A percentile compares a stretch with the other conserved stretches of the same genome.
phyloP scores from a whole-genome alignment of 2,329 filamentous ascomycete species.

The Fusarium sp. region DNA sequence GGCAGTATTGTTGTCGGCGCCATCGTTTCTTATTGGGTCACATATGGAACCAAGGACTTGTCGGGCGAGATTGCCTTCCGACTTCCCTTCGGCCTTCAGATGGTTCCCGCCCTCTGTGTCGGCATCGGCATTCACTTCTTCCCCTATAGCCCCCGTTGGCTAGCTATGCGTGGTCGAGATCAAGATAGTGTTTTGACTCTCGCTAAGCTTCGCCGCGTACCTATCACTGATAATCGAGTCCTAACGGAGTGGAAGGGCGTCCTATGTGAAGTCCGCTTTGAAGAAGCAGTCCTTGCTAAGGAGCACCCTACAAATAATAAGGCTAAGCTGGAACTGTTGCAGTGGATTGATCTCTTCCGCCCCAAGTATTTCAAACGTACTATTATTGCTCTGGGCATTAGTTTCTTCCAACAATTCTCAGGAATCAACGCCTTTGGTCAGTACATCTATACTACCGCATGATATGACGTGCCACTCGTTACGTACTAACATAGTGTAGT shows the following conservation, averaged over 20 bases:
- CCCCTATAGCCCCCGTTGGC: slow-evolving; percentile 63
- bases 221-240: slow-evolving; percentile 59
- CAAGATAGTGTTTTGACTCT: slow-evolving; percentile 58
- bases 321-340: slow-evolving; percentile 60
- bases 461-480: too few relatives aligned
- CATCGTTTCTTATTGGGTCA: slow-evolving; percentile 67
- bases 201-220: slow-evolving; percentile 58
- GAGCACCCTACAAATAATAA: slow-evolving; percentile 45
- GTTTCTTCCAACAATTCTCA: neutral
- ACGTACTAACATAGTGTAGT: neutral
- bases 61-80: slow-evolving; percentile 60
- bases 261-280: slow-evolving; percentile 63
- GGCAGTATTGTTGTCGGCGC: slow-evolving; percentile 55
- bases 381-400: slow-evolving; percentile 13
- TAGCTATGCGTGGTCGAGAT: slow-evolving; percentile 56
- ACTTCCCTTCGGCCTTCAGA: slow-evolving; percentile 63
- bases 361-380: slow-evolving; percentile 61
- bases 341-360: slow-evolving; percentile 65
- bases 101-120: slow-evolving; percentile 42
- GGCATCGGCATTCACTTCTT: slow-evolving; percentile 61
- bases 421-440: slow-evolving; percentile 4
- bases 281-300: slow-evolving; percentile 48
- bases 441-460: too few relatives aligned
- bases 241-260: slow-evolving; percentile 66
- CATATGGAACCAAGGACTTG: slow-evolving; percentile 65